Evolutionary conservation across 805 yeast genomes (phyloP), one percentile per base, ranked within the genome.

Genomic region (Cyberlindnera sargentensis): DNA sequence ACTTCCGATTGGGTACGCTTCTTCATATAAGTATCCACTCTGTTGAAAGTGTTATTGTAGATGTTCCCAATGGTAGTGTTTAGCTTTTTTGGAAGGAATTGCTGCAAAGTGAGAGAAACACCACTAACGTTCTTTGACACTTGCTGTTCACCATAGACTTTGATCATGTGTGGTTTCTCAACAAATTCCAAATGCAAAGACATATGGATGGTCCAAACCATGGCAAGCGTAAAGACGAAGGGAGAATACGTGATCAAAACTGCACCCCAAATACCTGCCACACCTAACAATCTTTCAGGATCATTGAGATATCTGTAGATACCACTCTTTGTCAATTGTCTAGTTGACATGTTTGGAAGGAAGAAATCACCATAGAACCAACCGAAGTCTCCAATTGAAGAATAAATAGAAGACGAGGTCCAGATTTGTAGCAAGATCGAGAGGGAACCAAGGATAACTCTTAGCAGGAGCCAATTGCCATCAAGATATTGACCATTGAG

Each of bases 311-410:
- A 85, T 51, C 91, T 75, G 58, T 85, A 85, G 34, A 85, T 84
- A 40, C 95, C 95, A 31, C 85, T 83, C 49, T 82, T 82, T 0
- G 90, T 79, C 51, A 85, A 68, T 6, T 74, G 63, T 44, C 68
- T 69, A 25, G 67, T 68, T 23, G 71, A 64, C 20, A 73, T 66
- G 41, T 71, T 74, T 32, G 84, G 78, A 45, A 83, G 65, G 62
- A 84, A 85, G 63, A 85, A 85, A 61, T 85, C 95, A 45, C 95
- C 95, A 60, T 82, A 85, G 55, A 84, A 85, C 93, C 93, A 85
- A n/a, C 95, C 93, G 62, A 81, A 84, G 47, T 82, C 83, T 2
- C 91, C 91, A 50, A 85, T 78, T 40, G 84, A 78, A 36, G 76
- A 76, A 49, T 79, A 72, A 32, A 84, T 83, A 29, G 87, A 83